Base-by-base conservation (phyloP, 2,329 filamentous ascomycete genomes). In the Pseudocercospora crystallina region DNA sequence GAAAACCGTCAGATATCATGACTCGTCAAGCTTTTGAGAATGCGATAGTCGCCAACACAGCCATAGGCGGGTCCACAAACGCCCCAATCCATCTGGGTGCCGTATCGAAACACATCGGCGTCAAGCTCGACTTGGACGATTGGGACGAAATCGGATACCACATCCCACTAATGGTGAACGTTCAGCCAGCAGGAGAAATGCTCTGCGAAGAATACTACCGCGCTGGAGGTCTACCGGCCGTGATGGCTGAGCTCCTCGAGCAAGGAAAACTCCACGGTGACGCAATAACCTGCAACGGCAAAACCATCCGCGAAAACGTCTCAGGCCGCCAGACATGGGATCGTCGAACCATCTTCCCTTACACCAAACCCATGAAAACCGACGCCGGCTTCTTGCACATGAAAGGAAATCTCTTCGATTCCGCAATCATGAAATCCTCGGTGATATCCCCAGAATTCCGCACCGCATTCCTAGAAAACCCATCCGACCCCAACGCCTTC, bases 11-110 rank as follows among this genome's bases (percentile, higher is more conserved):
- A 55, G 78, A 81, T 51, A 76, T 81, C 59, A 73, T 81, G 73
- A 81, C 78, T 0, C 69, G 77, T 3, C 64, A 75, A 49, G 77
- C 79, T 0, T 81, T 82, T 49, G 78, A 81, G 64, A 82, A 81
- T 52, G 78, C 76, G 5, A 78, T 82, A 26, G 75, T 76, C 5
- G 73, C 72, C 36, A 80, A 80, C 53, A 78, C 76, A 1, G 78
- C 79, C 14, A 79, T 81, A 46, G 79, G 79, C 20, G 79, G 79
- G 11, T 79, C 76, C 54, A 80, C 79, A 3, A 82, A 82, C 54
- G 78, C 79, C 0, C 78, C 78, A 0, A 80, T 82, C 42, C 79
- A 81, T 60, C 65, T 81, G 41, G 77, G 75, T 34, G 79, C 79
- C 8, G 73, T 81, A 15, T 79, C 79, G 2, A 77, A 76, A 52